A percentile compares a stretch with the other conserved stretches of the same genome.
These are phyloP conservation scores for Arachnomyces sp. DNA, from an alignment of 2,329 filamentous ascomycete species.

Conservation along the genomic window DNA sequence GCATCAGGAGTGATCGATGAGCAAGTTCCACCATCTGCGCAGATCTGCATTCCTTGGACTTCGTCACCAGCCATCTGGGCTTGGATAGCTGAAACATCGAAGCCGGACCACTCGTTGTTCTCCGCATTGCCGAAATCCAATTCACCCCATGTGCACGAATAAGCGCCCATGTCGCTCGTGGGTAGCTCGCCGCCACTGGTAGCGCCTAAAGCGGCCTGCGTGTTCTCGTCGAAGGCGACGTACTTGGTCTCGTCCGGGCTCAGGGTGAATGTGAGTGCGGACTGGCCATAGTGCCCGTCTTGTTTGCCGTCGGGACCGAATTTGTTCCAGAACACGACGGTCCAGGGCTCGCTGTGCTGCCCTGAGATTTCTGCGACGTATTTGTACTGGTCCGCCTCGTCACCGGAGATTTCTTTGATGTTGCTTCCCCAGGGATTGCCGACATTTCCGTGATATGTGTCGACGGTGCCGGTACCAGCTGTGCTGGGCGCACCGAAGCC, in stretches of 20 bases:
- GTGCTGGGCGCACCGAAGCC: constrained; percentile 26
- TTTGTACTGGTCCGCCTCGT: constrained; percentile 26
- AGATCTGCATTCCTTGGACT: constrained; percentile 32
- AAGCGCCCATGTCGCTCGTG: constrained; percentile 21
- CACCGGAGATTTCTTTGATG: constrained; percentile 29
- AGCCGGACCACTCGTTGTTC: constrained; percentile 28
- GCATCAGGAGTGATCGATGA: constrained; percentile 22
- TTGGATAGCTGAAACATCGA: constrained; percentile 33
- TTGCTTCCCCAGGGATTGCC: constrained; percentile 34
- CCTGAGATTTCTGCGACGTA: constrained; percentile 29
- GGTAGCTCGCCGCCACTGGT: constrained; percentile 20
- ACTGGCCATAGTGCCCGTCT: constrained; percentile 28
- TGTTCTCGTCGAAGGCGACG: constrained; percentile 29
- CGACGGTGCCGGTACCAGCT: constrained; percentile 14
- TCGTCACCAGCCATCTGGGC: constrained; percentile 22
- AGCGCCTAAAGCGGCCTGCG: constrained; percentile 28
- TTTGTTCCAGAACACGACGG: constrained; percentile 34
- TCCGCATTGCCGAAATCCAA: constrained; percentile 27
- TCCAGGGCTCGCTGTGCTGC: constrained; percentile 24
- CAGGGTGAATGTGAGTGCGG: constrained; percentile 25
- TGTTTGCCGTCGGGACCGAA: constrained; percentile 25
- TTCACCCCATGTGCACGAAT: constrained; percentile 35
- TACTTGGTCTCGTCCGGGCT: constrained; percentile 27
- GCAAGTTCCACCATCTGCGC: constrained; percentile 20
- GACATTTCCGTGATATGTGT: constrained; percentile 26